phyloP scores from a whole-genome alignment of 108 stramenopile species.

The Mediolabrus comicus region DNA sequence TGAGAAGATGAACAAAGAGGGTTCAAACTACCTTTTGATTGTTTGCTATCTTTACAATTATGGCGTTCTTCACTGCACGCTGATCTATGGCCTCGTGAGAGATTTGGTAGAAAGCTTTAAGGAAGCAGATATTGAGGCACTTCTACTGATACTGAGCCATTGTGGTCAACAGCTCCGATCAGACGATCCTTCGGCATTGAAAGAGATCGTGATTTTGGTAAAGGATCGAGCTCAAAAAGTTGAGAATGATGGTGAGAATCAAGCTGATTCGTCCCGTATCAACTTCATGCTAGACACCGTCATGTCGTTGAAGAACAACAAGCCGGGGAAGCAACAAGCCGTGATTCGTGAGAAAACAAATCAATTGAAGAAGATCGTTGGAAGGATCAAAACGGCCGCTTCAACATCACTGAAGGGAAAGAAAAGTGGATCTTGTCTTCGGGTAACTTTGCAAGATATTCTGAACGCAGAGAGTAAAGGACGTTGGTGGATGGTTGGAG shows the following conservation, averaged over 20 bases:
- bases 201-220: slow-evolving; percentile 89
- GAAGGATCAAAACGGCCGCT: slow-evolving; percentile 75
- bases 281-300: slow-evolving; percentile 90
- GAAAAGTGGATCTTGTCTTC: slow-evolving; percentile 68
- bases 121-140: slow-evolving; percentile 86
- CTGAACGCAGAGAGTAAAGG: slow-evolving; percentile 79
- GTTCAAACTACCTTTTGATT: slow-evolving; percentile 80
- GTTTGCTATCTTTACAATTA: slow-evolving; percentile 94
- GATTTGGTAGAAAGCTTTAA: slow-evolving; percentile 77
- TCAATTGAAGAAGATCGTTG: slow-evolving; percentile 77
- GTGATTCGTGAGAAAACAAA: slow-evolving; percentile 63
- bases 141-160: slow-evolving; percentile 84
- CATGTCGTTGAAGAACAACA: slow-evolving; percentile 93
- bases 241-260: slow-evolving; percentile 3
- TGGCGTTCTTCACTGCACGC: slow-evolving; percentile 80
- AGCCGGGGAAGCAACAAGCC: slow-evolving; percentile 73
- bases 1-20: slow-evolving; percentile 57
- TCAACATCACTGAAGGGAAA: slow-evolving; percentile 31
- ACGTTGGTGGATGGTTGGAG: slow-evolving; percentile 95
- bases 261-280: slow-evolving; percentile 63
- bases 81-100: slow-evolving; percentile 89
- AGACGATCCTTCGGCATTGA: slow-evolving; percentile 91
- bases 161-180: slow-evolving; percentile 85
- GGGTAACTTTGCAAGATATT: slow-evolving; percentile 81
- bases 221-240: slow-evolving; percentile 60